Evolutionary conservation across 306 rosid genomes (phyloP).

Genomic region (Abrus precatorius): DNA sequence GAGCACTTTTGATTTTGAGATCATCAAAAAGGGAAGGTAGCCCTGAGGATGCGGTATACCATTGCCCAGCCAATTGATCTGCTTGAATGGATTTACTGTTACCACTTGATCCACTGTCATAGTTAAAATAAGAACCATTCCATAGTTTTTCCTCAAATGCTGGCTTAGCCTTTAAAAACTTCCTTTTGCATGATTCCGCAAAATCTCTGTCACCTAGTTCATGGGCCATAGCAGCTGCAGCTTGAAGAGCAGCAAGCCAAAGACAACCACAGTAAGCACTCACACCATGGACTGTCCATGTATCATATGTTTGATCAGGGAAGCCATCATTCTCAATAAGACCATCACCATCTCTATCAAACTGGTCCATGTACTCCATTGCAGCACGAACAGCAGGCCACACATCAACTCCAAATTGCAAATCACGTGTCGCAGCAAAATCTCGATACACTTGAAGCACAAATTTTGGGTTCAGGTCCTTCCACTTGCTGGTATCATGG

Average conservation of each 20-base stretch:
- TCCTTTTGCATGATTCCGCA: constrained; percentile 90
- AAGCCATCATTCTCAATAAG: constrained; percentile 95
- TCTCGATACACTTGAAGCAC: constrained; percentile 96
- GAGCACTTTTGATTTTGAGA: constrained; percentile 74
- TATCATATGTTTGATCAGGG: constrained; percentile 97
- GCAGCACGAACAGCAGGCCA: constrained; percentile 99
- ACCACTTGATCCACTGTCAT: constrained; percentile 90
- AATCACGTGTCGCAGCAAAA: constrained; percentile 89
- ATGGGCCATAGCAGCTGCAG: constrained; percentile 97
- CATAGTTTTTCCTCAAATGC: constrained; percentile 86
- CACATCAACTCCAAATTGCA: constrained; percentile 96
- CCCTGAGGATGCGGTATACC: constrained; percentile 98
- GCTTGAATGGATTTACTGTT: constrained; percentile 97
- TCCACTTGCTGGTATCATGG: constrained; percentile 97
- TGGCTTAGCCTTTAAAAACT: constrained; percentile 86
- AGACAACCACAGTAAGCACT: constrained; percentile 97
- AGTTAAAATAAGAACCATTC: constrained; percentile 98
- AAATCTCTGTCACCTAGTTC: constrained; percentile 79
- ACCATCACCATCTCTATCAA: constrained; percentile 90
- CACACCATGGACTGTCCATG: constrained; percentile 99
- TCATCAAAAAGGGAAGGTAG: constrained; percentile 88
- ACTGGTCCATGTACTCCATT: constrained; percentile 93
- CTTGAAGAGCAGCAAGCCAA: constrained; percentile 99
- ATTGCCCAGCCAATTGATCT: constrained; percentile 98
- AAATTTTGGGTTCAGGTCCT: constrained; percentile 95